Evolutionary conservation across 2,329 filamentous ascomycete species (phyloP), one percentile per base, ranked within the genome.

Genomic region (Phoma sp.): DNA sequence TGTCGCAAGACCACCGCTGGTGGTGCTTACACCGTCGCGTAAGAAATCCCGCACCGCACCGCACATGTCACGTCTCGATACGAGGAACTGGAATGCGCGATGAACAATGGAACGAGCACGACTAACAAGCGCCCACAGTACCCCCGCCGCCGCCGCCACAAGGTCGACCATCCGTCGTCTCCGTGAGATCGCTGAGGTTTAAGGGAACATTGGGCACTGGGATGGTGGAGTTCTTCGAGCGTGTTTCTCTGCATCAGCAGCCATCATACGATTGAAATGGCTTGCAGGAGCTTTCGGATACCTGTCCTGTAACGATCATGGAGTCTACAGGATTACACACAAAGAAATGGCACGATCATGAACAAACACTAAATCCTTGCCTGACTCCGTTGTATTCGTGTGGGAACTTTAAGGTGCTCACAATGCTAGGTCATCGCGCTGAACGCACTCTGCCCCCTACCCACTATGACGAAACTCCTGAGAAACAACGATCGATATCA

Each of bases 111-210:
- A 30, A n/a, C 20, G 45, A 57, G 43, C 14, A 51, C 28, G 46
- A 51, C 71, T 75, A 67, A 75, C 63, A 32, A 6, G 28, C 40
- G 15, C n/a, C 38, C 47, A 71, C 72, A 96, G 92, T 68, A 97
- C 93, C 74, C 91, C 93, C 67, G 93, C 93, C 74, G 93, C 93
- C 67, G 92, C 92, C 74, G 92, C 93, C 74, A 96, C 93, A 82
- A 88, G 93, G 82, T 97, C 93, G 73, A 97, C 93, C 74, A 92
- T 97, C 82, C 91, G 93, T 84, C 90, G 93, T 87, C 86, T 97
- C 84, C 90, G 93, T 80, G 93, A 97, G 84, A 96, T 96, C 83
- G 91, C 91, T 78, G 93, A 96, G 87, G 91, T 96, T 82, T 93
- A 91, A 84, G 61, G 66, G 56, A 65, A 53, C 52, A 60, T 64